phyloP scores from a whole-genome alignment of 805 yeast species.

The Teunomyces funiuensis region DNA sequence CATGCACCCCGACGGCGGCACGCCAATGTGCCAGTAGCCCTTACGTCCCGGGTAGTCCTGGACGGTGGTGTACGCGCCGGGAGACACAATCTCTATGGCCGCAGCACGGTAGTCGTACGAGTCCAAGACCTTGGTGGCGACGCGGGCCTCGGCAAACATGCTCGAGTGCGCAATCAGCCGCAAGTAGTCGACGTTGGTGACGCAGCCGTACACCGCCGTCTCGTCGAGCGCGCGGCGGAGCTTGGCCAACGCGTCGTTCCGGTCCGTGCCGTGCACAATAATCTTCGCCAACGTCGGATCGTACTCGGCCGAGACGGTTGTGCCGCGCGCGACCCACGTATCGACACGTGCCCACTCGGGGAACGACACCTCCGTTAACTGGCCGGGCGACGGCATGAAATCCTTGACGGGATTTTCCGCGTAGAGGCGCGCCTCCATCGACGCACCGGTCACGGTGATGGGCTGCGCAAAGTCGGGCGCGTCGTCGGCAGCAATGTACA shows the following conservation, averaged over 20 bases:
- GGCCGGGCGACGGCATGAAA: conserved; percentile 96
- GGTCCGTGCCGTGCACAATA: conserved; percentile 88
- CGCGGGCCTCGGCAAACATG: conserved; percentile 81
- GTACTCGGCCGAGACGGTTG: conserved; percentile 85
- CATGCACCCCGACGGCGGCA: conserved; percentile 99
- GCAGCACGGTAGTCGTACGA: conserved; percentile 73
- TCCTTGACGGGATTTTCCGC: conserved; percentile 97
- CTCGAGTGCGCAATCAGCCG: conserved; percentile 78
- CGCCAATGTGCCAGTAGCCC: conserved; percentile 89
- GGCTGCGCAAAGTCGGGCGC: conserved; percentile 73
- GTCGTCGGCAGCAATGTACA: conserved; percentile 82
- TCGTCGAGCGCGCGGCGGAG: conserved; percentile 80
- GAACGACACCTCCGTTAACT: conserved; percentile 77
- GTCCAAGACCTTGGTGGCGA: conserved; percentile 87
- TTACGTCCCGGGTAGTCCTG: conserved; percentile 96
- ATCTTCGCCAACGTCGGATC: conserved; percentile 97
- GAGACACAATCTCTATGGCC: conserved; percentile 75
- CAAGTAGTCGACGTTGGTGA: conserved; percentile 87
- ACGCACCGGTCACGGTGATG: conserved; percentile 72
- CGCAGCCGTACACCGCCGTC: conserved; percentile 85
- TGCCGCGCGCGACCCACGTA: conserved; percentile 90
- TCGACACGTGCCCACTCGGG: conserved; percentile 93
- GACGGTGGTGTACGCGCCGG: conserved; percentile 85
- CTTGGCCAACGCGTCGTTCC: conserved; percentile 78
- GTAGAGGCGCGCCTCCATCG: conserved; percentile 95